Evolutionary conservation across 2,329 filamentous ascomycete genomes (phyloP), one percentile per base, ranked within the genome.

Genomic region (Talaromyces pinophilus): DNA sequence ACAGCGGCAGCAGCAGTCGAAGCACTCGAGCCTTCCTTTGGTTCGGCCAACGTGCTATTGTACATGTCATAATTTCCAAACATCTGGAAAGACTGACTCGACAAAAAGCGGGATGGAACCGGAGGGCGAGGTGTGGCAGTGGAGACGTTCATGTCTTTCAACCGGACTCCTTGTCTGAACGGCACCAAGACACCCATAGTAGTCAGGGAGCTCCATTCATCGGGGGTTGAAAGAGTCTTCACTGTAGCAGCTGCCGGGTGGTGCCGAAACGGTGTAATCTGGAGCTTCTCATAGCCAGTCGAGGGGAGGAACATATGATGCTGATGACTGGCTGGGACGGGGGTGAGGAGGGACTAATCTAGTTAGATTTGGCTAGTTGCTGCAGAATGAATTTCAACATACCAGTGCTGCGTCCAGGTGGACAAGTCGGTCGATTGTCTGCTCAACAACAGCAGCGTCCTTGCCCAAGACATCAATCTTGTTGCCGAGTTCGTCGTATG

Each of bases 391-490:
- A n/a, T 54, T 10, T 67, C 11, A 35, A 35, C 73, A 70, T 69
- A 78, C 77, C 64, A 77, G 63, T 1, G 71, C 67, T 11, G 64
- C 69, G 33, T 78, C 71, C 62, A 77, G 63, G 22, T 70, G 70
- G n/a, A 67, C 67, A 11, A 78, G 69, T 30, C 70, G 73, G 10
- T 66, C 67, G 35, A 77, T 55, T 44, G 75, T 74, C 60, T 74
- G 70, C 13, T 77, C 69, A 2, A 76, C 72, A 63, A 74, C 71
- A 7, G 35, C 66, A 10, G 50, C 55, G 33, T 65, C 63, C 5
- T 65, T 68, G 8, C 74, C 75, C 11, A 71, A 70, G 17, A 78
- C 71, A 22, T 70, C 68, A 15, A 77, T 69, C 10, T 72, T 69
- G 33, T 71, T 70, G 8, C 64, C 64, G 5, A 72, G 67, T 19